Base-by-base conservation (phyloP, 352 stramenopile genomes). In the Phytophthora hybrid region DNA sequence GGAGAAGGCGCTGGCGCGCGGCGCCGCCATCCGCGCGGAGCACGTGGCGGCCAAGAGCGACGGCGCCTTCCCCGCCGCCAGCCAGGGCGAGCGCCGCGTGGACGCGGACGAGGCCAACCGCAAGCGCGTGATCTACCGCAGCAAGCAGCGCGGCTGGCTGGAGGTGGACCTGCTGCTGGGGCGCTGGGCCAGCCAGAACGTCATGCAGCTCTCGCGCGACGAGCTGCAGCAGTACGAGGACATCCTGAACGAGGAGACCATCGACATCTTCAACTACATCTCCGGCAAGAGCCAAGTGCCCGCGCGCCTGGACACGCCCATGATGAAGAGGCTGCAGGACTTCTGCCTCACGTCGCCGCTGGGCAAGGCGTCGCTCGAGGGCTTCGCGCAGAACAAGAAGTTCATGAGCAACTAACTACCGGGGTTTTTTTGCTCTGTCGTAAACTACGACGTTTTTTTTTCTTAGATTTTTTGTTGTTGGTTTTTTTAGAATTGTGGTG, bases 191-290 rank as follows among this genome's bases (percentile, higher is more conserved):
- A 88, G 77, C 67, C 79, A 99, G 72, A 93, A 98, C 83, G 94
- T 99, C 44, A 90, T 93, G 63, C 69, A 67, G 29, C 76, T 99
- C 23, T 79, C 82, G 13, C 69, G 76, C 5, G 79, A 93, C 7
- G 93, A 99, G 73, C 76, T 98, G 26, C 76, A 97, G 74, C 80
- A 98, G 73, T 99, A 98, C 83, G 97, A 99, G 77, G 83, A 91
- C 66, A 98, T 99, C 80, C 81, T 99, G 32, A 99, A 99, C 82
- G 86, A 97, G 71, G 97, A 99, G 82, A 99, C 97, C 9, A 98
- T 99, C 75, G 97, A 99, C 85, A 99, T 99, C 77, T 99, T 98
- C 85, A 99, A 99, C 82, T 96, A 98, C 67, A 95, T 99, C 69
- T 98, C 94, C 6, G 85, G 94, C 57, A 93, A 98, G 73, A 88